Base-by-base conservation (phyloP, 2,329 filamentous ascomycete genomes). In the Orbilia quercus region DNA sequence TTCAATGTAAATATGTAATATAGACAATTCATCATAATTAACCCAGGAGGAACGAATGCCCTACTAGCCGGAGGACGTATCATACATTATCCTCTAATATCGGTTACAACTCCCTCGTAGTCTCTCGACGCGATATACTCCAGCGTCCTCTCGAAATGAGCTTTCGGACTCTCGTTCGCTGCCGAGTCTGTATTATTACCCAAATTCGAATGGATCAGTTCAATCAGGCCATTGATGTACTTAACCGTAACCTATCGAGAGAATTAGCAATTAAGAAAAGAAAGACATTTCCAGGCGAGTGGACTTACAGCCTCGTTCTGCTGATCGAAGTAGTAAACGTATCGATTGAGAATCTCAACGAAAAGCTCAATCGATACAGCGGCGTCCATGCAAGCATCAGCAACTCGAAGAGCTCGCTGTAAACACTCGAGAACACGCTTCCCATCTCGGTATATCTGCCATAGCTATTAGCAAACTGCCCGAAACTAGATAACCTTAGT, bases 261-360 rank as follows among this genome's bases (percentile, higher is more conserved):
- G 4, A 11, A 60, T 78, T 75, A 78, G 62, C n/a, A 36, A 59
- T 7, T 18, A 7, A 4, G 14, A 50, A 14, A 31, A 28, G n/a
- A 23, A 23, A 23, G 14, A 34, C 42, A 44, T 22, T 11, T n/a
- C n/a, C n/a, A n/a, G n/a, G n/a, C n/a, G n/a, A 18, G 7, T 22
- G n/a, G 20, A 81, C 85, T 82, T 81, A 87, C 95, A 76, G 93
- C 93, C 82, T 99, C 95, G 81, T 99, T 99, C 80, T 96, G 92
- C 81, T 99, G 94, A 81, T 99, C 95, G 83, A 97, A 99, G 83
- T 98, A 99, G 82, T 99, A 99, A 59, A 98, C 93, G 80, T 99
- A 99, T 81, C 95, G 89, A 81, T 99, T 97, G 64, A 99, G 84
- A 75, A 99, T 99, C 82, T 99, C 95, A 66, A 99, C 94, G 82